Evolutionary conservation across 2,329 filamentous ascomycete species (phyloP), one percentile per base, ranked within the genome.

Genomic region (Cordyceps farinosa): DNA sequence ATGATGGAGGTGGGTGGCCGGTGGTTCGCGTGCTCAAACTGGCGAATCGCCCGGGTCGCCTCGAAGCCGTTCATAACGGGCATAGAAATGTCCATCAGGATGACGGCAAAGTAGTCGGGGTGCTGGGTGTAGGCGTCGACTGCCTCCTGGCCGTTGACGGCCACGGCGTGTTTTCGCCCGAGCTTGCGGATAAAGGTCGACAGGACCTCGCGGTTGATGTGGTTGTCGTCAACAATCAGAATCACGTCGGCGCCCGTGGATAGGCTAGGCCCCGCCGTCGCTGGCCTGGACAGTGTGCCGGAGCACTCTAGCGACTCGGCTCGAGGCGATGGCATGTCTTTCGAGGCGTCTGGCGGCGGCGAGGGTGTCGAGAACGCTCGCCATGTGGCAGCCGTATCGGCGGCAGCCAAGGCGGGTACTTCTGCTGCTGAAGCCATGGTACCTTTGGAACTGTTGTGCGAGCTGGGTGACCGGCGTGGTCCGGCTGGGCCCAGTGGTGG

Each of bases 21-120:
- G 1, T 73, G 71, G 13, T 74, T 68, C 0, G 78, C 73, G 8
- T 74, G 70, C 67, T 84, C 82, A 47, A 80, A 73, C 1, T 74
- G 72, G 1, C 82, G 76, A 10, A 84, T 82, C 22, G 72, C 72
- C 2, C 76, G 73, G 1, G 81, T 82, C 0, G 78, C 77, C 11
- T 78, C 78, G 8, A 82, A 74, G 0, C 80, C 80, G 64, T 84
- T 78, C 66, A 85, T 78, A 4, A 83, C 70, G 0, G 82, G 82
- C 82, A 85, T 85, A 64, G 77, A 82, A 3, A 84, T 79, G 66
- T 85, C 82, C 63, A 74, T 77, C 2, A 77, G 64, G 4, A 75
- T 66, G 60, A 67, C 68, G n/a, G 55, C 54, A n/a, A 68, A 72
- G 1, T 64, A 29, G 0, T 47, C 61, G 0, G 68, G 66, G 8